Evolutionary conservation across 768 basidiomycete species (phyloP).

Genomic region (Pisolithus orientalis): DNA sequence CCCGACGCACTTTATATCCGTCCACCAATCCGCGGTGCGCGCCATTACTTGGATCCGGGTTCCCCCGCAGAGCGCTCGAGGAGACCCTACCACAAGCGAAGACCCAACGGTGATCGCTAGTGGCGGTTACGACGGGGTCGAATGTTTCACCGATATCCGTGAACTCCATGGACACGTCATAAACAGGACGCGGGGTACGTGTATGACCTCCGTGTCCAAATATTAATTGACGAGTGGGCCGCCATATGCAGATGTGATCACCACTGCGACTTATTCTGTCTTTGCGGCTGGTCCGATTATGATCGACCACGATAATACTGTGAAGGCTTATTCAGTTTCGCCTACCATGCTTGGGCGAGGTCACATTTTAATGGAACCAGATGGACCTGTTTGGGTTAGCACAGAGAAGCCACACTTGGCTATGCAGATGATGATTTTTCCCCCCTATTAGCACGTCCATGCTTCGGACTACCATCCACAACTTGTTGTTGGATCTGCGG

Average conservation of each 20-base stretch:
- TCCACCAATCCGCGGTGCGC: slow-evolving; percentile 79
- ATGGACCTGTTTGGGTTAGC: slow-evolving; percentile 80
- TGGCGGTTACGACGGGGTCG: slow-evolving; percentile 76
- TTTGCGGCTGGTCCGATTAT: slow-evolving; percentile 66
- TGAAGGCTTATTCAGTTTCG: slow-evolving; percentile 69
- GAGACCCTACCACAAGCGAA: slow-evolving; percentile 37
- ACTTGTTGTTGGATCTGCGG: slow-evolving; percentile 73
- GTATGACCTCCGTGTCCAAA: not conserved
- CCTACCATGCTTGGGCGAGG: slow-evolving; percentile 71
- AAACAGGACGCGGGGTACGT: slow-evolving; percentile 70
- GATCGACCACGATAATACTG: slow-evolving; percentile 77
- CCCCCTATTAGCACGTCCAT: slow-evolving; percentile 47
- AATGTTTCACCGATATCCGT: slow-evolving; percentile 71
- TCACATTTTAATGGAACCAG: slow-evolving; percentile 64
- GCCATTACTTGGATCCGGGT: slow-evolving; percentile 68
- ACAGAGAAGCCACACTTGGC: not conserved
- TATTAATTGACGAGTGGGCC: not conserved
- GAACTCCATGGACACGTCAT: slow-evolving; percentile 62
- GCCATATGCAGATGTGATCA: slow-evolving; percentile 55
- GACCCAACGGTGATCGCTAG: slow-evolving; percentile 72
- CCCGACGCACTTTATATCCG: slow-evolving; percentile 65
- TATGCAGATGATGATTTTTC: not conserved
- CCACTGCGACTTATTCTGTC: slow-evolving; percentile 57
- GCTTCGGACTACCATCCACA: slow-evolving; percentile 87
- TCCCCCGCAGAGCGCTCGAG: slow-evolving; percentile 48